Conservation (phyloP, 495 filamentous ascomycete species). For the Sporormia fimetaria region DNA sequence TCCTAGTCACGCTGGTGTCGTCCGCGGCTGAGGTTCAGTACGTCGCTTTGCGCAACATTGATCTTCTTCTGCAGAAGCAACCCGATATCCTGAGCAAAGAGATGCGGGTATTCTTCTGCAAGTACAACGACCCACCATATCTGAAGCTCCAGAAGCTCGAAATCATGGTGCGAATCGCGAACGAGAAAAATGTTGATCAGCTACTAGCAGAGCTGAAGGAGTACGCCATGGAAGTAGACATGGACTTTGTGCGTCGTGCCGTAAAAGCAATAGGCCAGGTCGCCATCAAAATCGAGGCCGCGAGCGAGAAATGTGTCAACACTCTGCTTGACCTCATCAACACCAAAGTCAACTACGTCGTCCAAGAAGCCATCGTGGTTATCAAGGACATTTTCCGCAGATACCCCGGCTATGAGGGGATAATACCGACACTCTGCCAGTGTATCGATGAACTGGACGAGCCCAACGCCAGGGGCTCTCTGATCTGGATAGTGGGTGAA, state of each 20-base stretch:
- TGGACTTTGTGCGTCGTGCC: slow-evolving; percentile 93
- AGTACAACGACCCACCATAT: slow-evolving; percentile 97
- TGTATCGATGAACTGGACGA: slow-evolving; percentile 96
- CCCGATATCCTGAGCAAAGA: slow-evolving; percentile 95
- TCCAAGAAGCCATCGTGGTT: slow-evolving; percentile 94
- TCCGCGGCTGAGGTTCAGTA: slow-evolving; percentile 97
- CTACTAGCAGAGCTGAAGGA: slow-evolving; percentile 89
- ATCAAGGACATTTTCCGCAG: slow-evolving; percentile 98
- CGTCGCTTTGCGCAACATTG: slow-evolving; percentile 90
- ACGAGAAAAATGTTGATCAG: slow-evolving; percentile 93
- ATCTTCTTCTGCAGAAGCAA: slow-evolving; percentile 86
- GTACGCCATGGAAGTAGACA: slow-evolving; percentile 95
- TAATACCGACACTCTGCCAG: slow-evolving; percentile 91
- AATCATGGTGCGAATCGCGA: slow-evolving; percentile 98
- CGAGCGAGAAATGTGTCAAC: slow-evolving; percentile 90
- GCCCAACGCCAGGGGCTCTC: slow-evolving; percentile 75
- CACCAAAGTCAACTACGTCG: slow-evolving; percentile 97
- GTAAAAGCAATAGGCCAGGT: slow-evolving; percentile 94
- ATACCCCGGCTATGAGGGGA: slow-evolving; percentile 95
- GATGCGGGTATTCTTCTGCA: slow-evolving; percentile 97
- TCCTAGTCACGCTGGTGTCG: slow-evolving; percentile 80
- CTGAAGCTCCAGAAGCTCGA: slow-evolving; percentile 96
- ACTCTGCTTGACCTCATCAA: slow-evolving; percentile 85
- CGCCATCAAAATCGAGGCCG: slow-evolving; percentile 93
- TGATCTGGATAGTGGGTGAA: slow-evolving; percentile 98